Evolutionary conservation across 768 basidiomycete genomes (phyloP).

Genomic region (Boletus pseudopeckii): DNA sequence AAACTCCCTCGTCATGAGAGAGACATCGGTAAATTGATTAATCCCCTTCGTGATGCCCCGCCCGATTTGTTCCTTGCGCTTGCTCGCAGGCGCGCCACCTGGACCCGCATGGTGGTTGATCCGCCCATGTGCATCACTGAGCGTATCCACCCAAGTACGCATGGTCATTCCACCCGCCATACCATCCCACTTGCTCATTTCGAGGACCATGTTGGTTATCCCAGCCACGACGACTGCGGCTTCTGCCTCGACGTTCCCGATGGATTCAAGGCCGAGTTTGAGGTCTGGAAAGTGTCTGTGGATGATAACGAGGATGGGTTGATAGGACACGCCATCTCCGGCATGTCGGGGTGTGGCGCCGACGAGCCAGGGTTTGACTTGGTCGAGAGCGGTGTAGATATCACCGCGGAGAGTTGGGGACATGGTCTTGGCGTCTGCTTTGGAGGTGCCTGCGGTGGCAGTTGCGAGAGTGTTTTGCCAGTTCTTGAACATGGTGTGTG

Average conservation of each 20-base stretch:
- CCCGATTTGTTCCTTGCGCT: slow-evolving; percentile 41
- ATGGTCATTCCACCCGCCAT: slow-evolving; percentile 56
- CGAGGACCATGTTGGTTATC: slow-evolving; percentile 51
- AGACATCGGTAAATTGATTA: slow-evolving; percentile 47
- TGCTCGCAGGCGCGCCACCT: slow-evolving; percentile 10
- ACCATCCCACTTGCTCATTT: slow-evolving; percentile 54
- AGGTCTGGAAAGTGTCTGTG: slow-evolving; percentile 49
- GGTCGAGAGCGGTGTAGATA: slow-evolving; percentile 49
- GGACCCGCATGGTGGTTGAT: slow-evolving; percentile 6
- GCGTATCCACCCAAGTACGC: slow-evolving; percentile 50
- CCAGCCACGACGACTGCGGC: slow-evolving; percentile 49
- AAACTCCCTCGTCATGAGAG: slow-evolving; percentile 52
- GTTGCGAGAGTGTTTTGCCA: slow-evolving; percentile 40
- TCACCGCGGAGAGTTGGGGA: slow-evolving; percentile 49
- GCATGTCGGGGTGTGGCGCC: slow-evolving; percentile 41
- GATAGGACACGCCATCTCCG: slow-evolving; percentile 53
- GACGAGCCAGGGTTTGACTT: slow-evolving; percentile 43
- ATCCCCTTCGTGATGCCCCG: slow-evolving; percentile 51
- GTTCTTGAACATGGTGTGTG: slow-evolving; percentile 43
- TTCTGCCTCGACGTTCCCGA: slow-evolving; percentile 47
- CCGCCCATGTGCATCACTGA: slow-evolving; percentile 42
- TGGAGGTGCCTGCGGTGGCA: slow-evolving; percentile 17
- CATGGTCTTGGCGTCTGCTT: slow-evolving; percentile 35
- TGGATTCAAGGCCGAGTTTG: slow-evolving; percentile 43
- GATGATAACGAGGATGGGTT: slow-evolving; percentile 40